A percentile compares a stretch with the other conserved stretches of the same genome.
Evolutionary conservation across 768 basidiomycete genomes (phyloP).

Genomic region (Amanita brunnescens): DNA sequence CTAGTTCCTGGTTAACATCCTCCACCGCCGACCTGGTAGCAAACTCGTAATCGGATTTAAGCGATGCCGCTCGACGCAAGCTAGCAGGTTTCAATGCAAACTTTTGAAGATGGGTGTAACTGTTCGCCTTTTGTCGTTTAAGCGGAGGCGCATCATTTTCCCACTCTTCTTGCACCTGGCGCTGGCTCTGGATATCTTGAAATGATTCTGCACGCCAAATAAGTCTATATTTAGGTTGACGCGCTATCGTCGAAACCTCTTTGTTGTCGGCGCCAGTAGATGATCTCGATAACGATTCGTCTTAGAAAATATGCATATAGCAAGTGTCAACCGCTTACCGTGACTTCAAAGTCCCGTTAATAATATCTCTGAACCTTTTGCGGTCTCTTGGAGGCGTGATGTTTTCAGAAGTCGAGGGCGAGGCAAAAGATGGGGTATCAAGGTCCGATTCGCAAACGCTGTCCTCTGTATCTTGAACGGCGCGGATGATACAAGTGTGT

Average conservation of each 20-base stretch:
- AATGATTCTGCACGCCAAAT: slow-evolving; percentile 6
- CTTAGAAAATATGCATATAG: not conserved
- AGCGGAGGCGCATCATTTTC: slow-evolving; percentile 1
- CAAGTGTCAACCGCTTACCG: not conserved
- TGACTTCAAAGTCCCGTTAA: not conserved
- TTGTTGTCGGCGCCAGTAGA: too few species aligned
- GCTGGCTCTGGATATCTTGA: not conserved
- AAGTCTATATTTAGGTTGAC: not conserved
- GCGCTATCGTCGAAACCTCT: not conserved
- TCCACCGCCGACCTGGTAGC: not conserved
- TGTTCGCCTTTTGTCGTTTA: slow-evolving; percentile 1
- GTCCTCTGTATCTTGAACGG: too few species aligned
- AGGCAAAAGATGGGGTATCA: slow-evolving; percentile 5
- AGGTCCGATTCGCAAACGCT: not conserved
- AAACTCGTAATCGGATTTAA: slow-evolving; percentile 1
- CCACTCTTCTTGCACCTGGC: not conserved
- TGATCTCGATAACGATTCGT: not conserved
- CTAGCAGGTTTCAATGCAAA: slow-evolving; percentile 9
- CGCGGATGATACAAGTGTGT: not conserved
- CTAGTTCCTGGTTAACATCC: not conserved
- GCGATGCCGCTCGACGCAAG: slow-evolving; percentile 8
- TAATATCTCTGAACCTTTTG: not conserved
- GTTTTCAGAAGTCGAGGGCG: not conserved
- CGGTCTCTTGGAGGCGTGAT: not conserved
- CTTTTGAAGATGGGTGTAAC: not conserved